Conservation (phyloP, 208 protist species). For the Herpetomonas samuelpessoai region DNA sequence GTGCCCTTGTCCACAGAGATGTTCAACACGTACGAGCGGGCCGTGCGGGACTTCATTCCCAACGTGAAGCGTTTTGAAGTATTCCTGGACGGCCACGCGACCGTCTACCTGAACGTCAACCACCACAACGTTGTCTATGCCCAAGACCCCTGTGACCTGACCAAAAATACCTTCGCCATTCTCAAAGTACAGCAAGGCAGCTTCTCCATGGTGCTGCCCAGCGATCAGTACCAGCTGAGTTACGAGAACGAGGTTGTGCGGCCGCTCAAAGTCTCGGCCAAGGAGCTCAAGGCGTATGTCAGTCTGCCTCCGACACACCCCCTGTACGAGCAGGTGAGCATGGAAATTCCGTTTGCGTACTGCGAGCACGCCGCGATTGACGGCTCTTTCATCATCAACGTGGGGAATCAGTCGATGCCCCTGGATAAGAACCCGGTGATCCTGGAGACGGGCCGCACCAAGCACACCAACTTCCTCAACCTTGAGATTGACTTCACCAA, state of each 20-base stretch:
- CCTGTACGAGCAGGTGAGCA: constrained; percentile 39
- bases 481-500: constrained; percentile 60
- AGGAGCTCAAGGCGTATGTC: constrained; percentile 51
- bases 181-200: constrained; percentile 38
- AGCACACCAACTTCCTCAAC: constrained; percentile 62
- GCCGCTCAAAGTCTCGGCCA: constrained; percentile 49
- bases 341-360: constrained; percentile 41
- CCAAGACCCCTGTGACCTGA: constrained; percentile 61
- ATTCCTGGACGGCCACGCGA: constrained; percentile 38
- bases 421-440: constrained; percentile 46
- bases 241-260: constrained; percentile 70
- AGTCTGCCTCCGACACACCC: constrained; percentile 66
- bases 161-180: constrained; percentile 69
- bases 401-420: constrained; percentile 67
- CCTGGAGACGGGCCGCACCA: constrained; percentile 40
- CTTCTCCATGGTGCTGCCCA: constrained; percentile 70
- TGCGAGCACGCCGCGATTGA: constrained; percentile 40
- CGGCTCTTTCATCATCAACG: constrained; percentile 56
- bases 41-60: constrained; percentile 71
- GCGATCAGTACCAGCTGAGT: constrained; percentile 78
- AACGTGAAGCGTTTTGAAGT: constrained; percentile 82
- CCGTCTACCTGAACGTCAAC: constrained; percentile 75
- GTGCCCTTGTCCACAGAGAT: constrained; percentile 66
- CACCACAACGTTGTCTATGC: constrained; percentile 77
- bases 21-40: constrained; percentile 72